A percentile compares a stretch with the other conserved stretches of the same genome.
These are phyloP conservation scores for Deinandra increscens DNA, from an alignment of 129 eudicot genomes.

Conservation along the genomic window DNA sequence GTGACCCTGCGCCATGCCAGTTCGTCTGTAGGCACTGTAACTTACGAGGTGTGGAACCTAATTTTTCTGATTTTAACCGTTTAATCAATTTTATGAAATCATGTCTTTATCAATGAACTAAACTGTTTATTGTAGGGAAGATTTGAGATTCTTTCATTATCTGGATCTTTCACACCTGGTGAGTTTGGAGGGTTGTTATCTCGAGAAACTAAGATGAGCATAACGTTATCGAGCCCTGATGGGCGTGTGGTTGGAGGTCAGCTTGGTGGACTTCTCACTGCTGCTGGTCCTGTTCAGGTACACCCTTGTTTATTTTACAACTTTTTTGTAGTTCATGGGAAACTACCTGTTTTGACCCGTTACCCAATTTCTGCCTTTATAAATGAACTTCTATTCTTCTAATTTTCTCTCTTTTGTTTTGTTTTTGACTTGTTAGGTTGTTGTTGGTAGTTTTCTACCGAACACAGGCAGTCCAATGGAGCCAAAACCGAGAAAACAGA, in stretches of 20 bases:
- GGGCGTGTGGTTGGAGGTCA: slow-evolving; percentile 83
- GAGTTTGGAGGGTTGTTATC: slow-evolving; percentile 46
- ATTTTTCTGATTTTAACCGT: neutral
- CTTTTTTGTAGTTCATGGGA: neutral
- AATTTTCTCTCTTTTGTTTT: neutral
- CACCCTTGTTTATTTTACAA: neutral
- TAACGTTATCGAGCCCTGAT: slow-evolving; percentile 59
- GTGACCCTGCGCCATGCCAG: slow-evolving; percentile 62
- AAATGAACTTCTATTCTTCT: neutral
- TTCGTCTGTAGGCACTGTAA: slow-evolving; percentile 68
- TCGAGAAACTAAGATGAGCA: slow-evolving; percentile 49
- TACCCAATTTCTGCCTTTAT: neutral
- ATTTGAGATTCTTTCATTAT: slow-evolving; percentile 70
- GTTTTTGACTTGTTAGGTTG: slow-evolving; percentile 38
- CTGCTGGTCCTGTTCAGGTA: slow-evolving; percentile 83
- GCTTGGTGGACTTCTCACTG: slow-evolving; percentile 65
- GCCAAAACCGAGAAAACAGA: slow-evolving; percentile 30
- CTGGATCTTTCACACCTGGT: slow-evolving; percentile 64
- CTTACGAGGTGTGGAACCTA: slow-evolving; percentile 58
- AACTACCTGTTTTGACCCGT: neutral
- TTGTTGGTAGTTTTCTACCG: slow-evolving; percentile 62
- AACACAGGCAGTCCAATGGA: slow-evolving; percentile 35
- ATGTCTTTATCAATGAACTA: neutral
- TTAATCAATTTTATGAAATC: neutral
- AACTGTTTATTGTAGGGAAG: slow-evolving; percentile 49